These are phyloP conservation scores for Pyrenochaeta sp. DNA, from an alignment of 2,329 filamentous ascomycete genomes.

Conservation along the genomic window DNA sequence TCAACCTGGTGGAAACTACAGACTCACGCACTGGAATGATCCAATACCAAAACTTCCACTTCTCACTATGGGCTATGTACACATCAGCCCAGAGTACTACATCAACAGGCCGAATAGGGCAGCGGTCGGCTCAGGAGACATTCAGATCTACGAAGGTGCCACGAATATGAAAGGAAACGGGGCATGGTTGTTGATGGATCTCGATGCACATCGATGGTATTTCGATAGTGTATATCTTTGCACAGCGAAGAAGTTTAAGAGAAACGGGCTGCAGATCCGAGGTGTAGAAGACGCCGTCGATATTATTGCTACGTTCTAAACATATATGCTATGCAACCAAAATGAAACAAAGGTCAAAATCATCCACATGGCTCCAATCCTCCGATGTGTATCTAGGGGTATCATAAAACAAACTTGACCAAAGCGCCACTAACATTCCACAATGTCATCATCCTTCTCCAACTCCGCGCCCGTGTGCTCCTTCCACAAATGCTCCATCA, in stretches of 20 bases:
- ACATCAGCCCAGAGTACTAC: conserved; percentile 74
- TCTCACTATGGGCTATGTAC: conserved; percentile 66
- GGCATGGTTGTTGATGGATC: conserved; percentile 36
- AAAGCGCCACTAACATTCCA: conserved; percentile 18
- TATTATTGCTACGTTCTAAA: conserved; percentile 21
- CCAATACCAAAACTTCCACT: conserved; percentile 72
- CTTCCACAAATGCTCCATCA: conserved; percentile 45
- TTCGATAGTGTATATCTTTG: conserved; percentile 36
- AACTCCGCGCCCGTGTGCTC: conserved; percentile 39
- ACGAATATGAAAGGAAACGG: conserved; percentile 39
- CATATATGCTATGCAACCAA: background rate
- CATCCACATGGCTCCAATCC: too few relatives aligned
- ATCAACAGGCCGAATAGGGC: conserved; percentile 34
- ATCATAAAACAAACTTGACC: background rate
- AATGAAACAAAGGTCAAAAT: too few relatives aligned
- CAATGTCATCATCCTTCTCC: conserved; percentile 36
- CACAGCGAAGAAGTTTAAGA: conserved; percentile 16
- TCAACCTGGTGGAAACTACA: conserved; percentile 64
- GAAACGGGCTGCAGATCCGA: conserved; percentile 12
- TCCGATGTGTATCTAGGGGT: too few relatives aligned
- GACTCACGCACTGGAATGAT: conserved; percentile 73
- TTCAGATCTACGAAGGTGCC: conserved; percentile 31
- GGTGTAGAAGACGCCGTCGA: conserved; percentile 15
- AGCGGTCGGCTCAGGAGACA: conserved; percentile 26
- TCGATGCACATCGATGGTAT: conserved; percentile 48